Conservation (phyloP, 768 basidiomycete genomes). For the Phanerochaete carnosa region DNA sequence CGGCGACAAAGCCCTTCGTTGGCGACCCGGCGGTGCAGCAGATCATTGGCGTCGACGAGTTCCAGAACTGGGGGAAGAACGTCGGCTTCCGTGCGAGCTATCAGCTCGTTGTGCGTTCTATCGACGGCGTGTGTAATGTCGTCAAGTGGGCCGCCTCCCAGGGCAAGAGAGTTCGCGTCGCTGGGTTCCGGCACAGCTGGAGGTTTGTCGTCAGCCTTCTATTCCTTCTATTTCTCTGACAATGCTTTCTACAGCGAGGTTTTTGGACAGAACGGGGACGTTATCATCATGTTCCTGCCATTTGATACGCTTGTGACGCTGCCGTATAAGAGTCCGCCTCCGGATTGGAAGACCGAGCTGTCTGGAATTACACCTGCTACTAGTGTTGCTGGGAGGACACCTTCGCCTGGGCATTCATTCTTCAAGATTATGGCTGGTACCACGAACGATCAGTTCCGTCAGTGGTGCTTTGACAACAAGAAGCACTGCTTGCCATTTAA, state of each 20-base stretch:
- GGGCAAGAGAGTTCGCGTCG: slow-evolving; percentile 11
- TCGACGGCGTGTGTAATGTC: slow-evolving; percentile 12
- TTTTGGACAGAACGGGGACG: slow-evolving; percentile 6
- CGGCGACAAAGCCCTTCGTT: background rate
- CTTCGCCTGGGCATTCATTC: slow-evolving; percentile 11
- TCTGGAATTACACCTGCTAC: slow-evolving; percentile 9
- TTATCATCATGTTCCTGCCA: slow-evolving; percentile 17
- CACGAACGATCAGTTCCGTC: slow-evolving; percentile 27
- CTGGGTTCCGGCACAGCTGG: slow-evolving; percentile 17
- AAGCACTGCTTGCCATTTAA: slow-evolving; percentile 22
- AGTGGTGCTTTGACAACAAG: slow-evolving; percentile 21
- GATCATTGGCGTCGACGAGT: background rate
- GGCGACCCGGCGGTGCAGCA: background rate
- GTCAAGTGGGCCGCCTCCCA: slow-evolving; percentile 13
- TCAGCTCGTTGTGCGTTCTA: slow-evolving; percentile 11
- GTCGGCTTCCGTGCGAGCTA: slow-evolving; percentile 1
- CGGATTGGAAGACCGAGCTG: slow-evolving; percentile 11
- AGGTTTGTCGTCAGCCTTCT: background rate
- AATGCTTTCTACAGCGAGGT: slow-evolving; percentile 4
- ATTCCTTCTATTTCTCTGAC: background rate
- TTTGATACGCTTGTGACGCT: slow-evolving; percentile 11
- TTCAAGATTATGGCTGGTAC: slow-evolving; percentile 22
- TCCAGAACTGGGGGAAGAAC: slow-evolving; percentile 15
- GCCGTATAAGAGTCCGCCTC: slow-evolving; percentile 9
- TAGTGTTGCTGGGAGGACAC: slow-evolving; percentile 4